phyloP scores from a whole-genome alignment of 306 rosid species.

The Trifolium subterraneum region DNA sequence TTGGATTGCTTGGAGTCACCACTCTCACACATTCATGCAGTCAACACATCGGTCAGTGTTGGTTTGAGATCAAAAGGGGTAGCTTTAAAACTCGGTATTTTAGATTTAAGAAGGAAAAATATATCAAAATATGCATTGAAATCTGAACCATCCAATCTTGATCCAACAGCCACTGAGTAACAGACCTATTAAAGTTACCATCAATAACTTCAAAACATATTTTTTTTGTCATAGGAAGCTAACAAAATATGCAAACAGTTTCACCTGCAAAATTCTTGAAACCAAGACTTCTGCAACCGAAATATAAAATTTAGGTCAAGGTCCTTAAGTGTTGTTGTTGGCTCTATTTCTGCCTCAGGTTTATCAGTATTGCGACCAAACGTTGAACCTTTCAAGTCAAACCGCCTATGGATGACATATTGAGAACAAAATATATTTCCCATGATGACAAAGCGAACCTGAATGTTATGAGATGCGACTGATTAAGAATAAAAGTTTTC shows the following conservation, averaged over 20 bases:
- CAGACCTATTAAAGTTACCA: background rate
- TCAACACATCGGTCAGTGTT: no score
- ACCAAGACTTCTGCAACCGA: slow-evolving; percentile 82
- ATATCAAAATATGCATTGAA: no score
- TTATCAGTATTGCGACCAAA: slow-evolving; percentile 84
- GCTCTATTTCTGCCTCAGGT: slow-evolving; percentile 77
- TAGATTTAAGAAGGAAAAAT: no score
- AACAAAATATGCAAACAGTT: background rate
- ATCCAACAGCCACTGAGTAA: no score
- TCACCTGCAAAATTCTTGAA: slow-evolving; percentile 86
- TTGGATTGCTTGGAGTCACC: no score
- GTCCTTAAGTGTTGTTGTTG: slow-evolving; percentile 90
- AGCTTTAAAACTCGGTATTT: no score
- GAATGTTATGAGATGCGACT: slow-evolving; percentile 31
- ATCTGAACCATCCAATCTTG: no score
- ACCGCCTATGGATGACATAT: slow-evolving; percentile 73
- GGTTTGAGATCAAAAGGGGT: no score
- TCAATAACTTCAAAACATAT: no score
- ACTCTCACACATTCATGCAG: no score
- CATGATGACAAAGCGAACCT: slow-evolving; percentile 98
- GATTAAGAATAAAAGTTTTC: slow-evolving; percentile 11
- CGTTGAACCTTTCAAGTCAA: slow-evolving; percentile 93
- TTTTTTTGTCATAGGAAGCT: no score
- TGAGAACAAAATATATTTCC: slow-evolving; percentile 90
- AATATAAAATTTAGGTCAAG: slow-evolving; percentile 88